Conservation (phyloP, 2,329 filamentous ascomycete species). For the Trichoderma arundinaceum region DNA sequence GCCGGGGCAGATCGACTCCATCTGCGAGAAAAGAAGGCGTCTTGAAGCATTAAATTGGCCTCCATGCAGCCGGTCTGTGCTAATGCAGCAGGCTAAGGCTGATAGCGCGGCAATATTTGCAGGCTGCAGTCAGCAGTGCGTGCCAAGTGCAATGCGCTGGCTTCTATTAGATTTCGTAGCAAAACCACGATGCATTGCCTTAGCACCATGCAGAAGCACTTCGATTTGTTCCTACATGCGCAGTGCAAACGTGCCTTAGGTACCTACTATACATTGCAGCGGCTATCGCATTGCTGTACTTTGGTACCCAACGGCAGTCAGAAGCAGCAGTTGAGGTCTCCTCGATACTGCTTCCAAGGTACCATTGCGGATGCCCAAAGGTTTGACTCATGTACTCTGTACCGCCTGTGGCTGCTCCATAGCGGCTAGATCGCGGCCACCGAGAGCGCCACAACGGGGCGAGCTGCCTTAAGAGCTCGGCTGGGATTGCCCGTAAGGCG, state of each 20-base stretch:
- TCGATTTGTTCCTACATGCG: no score
- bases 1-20: not conserved
- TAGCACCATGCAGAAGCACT: no score
- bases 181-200: no score
- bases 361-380: not conserved
- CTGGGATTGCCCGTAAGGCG: no score
- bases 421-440: constrained; percentile 14
- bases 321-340: not conserved
- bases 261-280: no score
- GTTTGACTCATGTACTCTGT: not conserved
- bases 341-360: not conserved
- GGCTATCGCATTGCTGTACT: no score
- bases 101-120: no score
- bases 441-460: constrained; percentile 10
- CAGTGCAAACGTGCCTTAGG: no score
- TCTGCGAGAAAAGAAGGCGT: constrained; percentile 13
- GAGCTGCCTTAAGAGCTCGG: not conserved
- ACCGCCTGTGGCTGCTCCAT: constrained; percentile 19
- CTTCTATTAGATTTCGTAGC: not conserved
- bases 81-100: not conserved
- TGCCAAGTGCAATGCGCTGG: constrained; percentile 6
- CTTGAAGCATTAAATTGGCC: not conserved
- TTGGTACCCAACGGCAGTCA: no score
- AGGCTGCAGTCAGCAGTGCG: constrained; percentile 9
- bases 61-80: not conserved